These are phyloP conservation scores for Starmera quercuum DNA, from an alignment of 805 yeast genomes.

Conservation along the genomic window DNA sequence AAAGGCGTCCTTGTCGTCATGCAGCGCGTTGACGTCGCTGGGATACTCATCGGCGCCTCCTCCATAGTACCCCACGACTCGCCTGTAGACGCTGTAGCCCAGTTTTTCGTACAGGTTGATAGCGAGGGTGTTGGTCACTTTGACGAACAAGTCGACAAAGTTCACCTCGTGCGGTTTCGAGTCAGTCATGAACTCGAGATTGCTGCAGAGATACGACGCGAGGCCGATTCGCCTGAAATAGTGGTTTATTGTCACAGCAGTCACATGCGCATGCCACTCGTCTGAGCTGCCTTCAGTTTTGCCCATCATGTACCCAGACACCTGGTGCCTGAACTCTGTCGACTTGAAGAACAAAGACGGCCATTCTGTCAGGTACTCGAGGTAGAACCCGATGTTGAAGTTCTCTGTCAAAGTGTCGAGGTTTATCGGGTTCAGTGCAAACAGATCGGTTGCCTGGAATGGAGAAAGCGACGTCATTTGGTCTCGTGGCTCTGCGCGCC, in stretches of 20 bases:
- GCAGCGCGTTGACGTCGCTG: slow-evolving; percentile 29
- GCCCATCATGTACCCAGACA: slow-evolving; percentile 85
- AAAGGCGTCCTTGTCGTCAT: slow-evolving; percentile 79
- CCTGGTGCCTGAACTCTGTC: slow-evolving; percentile 32
- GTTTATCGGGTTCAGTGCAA: slow-evolving; percentile 66
- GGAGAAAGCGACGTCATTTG: slow-evolving; percentile 93
- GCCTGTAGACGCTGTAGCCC: slow-evolving; percentile 76
- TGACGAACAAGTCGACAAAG: slow-evolving; percentile 87
- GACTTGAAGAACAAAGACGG: slow-evolving; percentile 85
- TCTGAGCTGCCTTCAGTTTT: slow-evolving; percentile 81
- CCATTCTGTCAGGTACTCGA: slow-evolving; percentile 79
- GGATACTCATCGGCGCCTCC: slow-evolving; percentile 37
- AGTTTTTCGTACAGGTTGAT: slow-evolving; percentile 75
- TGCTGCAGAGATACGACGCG: slow-evolving; percentile 71
- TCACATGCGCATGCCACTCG: slow-evolving; percentile 95
- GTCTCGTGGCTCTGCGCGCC: no score
- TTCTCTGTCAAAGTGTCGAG: slow-evolving; percentile 89
- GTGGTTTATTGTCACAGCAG: slow-evolving; percentile 88
- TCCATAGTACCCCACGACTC: slow-evolving; percentile 88
- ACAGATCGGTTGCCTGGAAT: slow-evolving; percentile 79
- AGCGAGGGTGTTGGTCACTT: slow-evolving; percentile 77
- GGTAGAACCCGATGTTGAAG: slow-evolving; percentile 75
- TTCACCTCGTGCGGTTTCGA: slow-evolving; percentile 73
- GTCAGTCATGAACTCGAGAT: slow-evolving; percentile 67
- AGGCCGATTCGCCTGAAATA: slow-evolving; percentile 79